Base-by-base conservation (phyloP, 225 moss, liverwort and hornwort genomes). In the Climacium dendroides region DNA sequence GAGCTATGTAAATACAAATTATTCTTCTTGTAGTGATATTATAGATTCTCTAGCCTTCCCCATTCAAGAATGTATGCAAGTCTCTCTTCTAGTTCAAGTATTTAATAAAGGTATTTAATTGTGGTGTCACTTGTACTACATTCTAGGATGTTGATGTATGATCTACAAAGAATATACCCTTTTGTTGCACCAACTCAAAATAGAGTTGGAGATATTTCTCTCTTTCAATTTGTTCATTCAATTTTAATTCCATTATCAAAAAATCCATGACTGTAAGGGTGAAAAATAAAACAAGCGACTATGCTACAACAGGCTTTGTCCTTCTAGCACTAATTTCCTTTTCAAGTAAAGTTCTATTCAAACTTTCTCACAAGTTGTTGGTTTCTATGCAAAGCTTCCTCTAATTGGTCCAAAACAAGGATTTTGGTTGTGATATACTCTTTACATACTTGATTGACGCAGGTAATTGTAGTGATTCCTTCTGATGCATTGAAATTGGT, bases 181-280 rank as follows among this genome's bases (percentile, higher is more conserved):
- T 52, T 2, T 0, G 0, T 35, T 5, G 35, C 2, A 1, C 22
- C 52, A 74, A 52, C 13, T 2, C 20, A 52, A 50, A 13, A 34
- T 52, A 22, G 5, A 75, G 0, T 23, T 52, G 13, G 22, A 75
- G 14, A 8, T 34, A 13, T 7, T 37, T n/a, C 9, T 53, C 14
- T 25, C 11, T 24, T 4, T 23, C 2, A 74, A 12, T 32, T 20
- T 7, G 4, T 30, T 73, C 0, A 4, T 50, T 34, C 1, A 20
- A 8, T 50, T 50, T 1, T 2, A 1, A 2, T 3, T 45, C 1
- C 11, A 5, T 9, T 29, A 29, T 17, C 0, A 4, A 26, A 28
- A 28, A 43, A 43, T 0, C 6, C 32, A 30, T 74, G 48, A 48
- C 0, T 32, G 1, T 20, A 2, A 50, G 0, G 14, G 7, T 25